Base-by-base conservation (phyloP, 371 early-diverging fungal species). In the Mucor piriformis region DNA sequence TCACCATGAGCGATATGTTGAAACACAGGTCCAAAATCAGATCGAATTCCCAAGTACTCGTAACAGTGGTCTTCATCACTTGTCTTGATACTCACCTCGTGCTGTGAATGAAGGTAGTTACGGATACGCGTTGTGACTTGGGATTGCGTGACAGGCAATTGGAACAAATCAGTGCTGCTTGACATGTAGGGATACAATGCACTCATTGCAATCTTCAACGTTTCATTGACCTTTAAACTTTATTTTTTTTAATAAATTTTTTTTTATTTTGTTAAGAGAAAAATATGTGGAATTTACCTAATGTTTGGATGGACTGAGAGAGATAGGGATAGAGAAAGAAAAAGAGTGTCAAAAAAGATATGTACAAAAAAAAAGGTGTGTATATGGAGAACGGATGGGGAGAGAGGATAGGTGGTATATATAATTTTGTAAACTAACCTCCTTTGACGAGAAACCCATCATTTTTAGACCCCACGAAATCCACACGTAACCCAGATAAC, bases 401-500 rank as follows among this genome's bases (percentile, higher is more conserved):
- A 27, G 23, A 20, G 52, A 40, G 40, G 46, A 40, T 56, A 62
- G 18, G 37, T 37, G n/a, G n/a, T 10, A n/a, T 13, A 37, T 10
- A 37, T 11, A 37, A 37, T 4, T 13, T 13, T 21, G 54, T 34
- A 63, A 61, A 46, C 76, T 76, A 74, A 85, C 80, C 81, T 81
- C 76, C 71, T 37, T 70, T 69, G 13, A 76, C 74, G 25, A 74
- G 33, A 55, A 69, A 79, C 8, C 78, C 83, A 37, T 69, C 66
- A 16, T 71, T 63, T 43, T 73, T 46, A 13, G 34, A 18, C 16
- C 71, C 69, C 3, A 58, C 61, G 10, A 87, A 35, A 29, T 74
- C 77, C 13, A 87, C 8, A 21, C 72, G 72, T 24, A 83, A 57
- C 0, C 84, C 85, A 25, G 75, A 64, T 5, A 87, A 61, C 2